These are phyloP conservation scores for Clavariopsis aquatica DNA, from an alignment of 495 filamentous ascomycete genomes.

Conservation along the genomic window DNA sequence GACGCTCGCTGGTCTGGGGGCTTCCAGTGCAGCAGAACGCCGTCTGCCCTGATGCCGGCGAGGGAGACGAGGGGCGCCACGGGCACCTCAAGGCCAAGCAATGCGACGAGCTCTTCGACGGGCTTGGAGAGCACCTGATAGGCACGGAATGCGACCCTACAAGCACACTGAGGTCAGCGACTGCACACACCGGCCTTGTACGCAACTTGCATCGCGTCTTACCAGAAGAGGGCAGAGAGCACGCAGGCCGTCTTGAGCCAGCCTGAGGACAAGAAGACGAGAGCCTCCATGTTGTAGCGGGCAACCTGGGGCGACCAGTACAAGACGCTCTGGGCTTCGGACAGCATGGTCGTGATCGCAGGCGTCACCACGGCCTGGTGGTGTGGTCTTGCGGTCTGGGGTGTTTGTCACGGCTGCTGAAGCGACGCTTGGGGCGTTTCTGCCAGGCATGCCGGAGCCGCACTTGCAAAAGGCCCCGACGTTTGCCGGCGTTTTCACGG, in stretches of 20 bases:
- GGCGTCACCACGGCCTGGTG: conserved; percentile 17
- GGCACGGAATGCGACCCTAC: conserved; percentile 76
- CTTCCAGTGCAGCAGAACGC: conserved; percentile 90
- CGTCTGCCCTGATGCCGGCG: conserved; percentile 83
- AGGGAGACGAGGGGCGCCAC: conserved; percentile 85
- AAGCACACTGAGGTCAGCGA: conserved; percentile 2
- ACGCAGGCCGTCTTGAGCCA: conserved; percentile 39
- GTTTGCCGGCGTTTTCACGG: neutral
- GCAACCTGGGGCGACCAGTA: conserved; percentile 33
- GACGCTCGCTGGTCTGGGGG: conserved; percentile 73
- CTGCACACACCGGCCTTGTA: neutral
- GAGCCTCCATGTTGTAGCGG: conserved; percentile 37
- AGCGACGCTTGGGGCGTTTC: neutral
- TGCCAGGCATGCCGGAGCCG: neutral
- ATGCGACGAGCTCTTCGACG: conserved; percentile 82
- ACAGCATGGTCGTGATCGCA: conserved; percentile 24
- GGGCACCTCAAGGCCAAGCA: conserved; percentile 91
- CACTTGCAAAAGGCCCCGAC: neutral
- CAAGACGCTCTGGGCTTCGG: conserved; percentile 24
- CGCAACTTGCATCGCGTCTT: neutral
- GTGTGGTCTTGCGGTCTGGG: neutral
- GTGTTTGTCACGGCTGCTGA: neutral
- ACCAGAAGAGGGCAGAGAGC: conserved; percentile 39
- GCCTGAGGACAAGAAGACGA: conserved; percentile 33
- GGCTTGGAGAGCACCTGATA: conserved; percentile 86